Conservation (phyloP, 768 basidiomycete genomes). For the Amanita polypyramis region DNA sequence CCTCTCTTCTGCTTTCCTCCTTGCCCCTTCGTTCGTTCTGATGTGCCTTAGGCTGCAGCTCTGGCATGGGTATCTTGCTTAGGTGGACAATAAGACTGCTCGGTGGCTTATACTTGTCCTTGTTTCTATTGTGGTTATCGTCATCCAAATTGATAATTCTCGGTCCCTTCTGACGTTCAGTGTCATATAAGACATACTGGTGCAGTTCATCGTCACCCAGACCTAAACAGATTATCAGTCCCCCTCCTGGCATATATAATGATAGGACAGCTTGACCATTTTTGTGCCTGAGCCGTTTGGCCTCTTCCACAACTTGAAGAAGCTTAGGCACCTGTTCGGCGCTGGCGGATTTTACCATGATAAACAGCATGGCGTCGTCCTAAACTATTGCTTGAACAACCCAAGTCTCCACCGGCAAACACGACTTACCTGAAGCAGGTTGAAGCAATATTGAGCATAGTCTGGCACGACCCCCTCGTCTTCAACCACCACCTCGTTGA, state of each 20-base stretch:
- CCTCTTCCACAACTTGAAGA: slow-evolving; percentile 69
- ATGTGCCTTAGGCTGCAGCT: slow-evolving; percentile 48
- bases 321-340: slow-evolving; percentile 66
- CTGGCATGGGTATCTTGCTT: slow-evolving; percentile 83
- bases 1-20: slow-evolving; percentile 33
- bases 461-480: slow-evolving; percentile 55
- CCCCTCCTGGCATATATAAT: not conserved
- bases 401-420: not conserved
- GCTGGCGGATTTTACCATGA: slow-evolving; percentile 58
- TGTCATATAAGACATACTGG: slow-evolving; percentile 72
- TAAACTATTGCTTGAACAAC: slow-evolving; percentile 15
- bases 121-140: slow-evolving; percentile 24
- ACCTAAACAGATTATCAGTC: slow-evolving; percentile 18
- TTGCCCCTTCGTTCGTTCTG: slow-evolving; percentile 20
- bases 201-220: slow-evolving; percentile 48
- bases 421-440: slow-evolving; percentile 44
- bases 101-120: slow-evolving; percentile 52
- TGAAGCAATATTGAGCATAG: slow-evolving; percentile 60
- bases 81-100: slow-evolving; percentile 60
- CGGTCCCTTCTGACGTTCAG: slow-evolving; percentile 40
- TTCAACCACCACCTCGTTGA: slow-evolving; percentile 64
- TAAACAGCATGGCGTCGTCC: slow-evolving; percentile 77
- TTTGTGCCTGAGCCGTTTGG: slow-evolving; percentile 69
- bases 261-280: slow-evolving; percentile 32
- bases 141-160: slow-evolving; percentile 63